These are phyloP conservation scores for Trichoderma asperelloides DNA, from an alignment of 495 filamentous ascomycete species.

Conservation along the genomic window DNA sequence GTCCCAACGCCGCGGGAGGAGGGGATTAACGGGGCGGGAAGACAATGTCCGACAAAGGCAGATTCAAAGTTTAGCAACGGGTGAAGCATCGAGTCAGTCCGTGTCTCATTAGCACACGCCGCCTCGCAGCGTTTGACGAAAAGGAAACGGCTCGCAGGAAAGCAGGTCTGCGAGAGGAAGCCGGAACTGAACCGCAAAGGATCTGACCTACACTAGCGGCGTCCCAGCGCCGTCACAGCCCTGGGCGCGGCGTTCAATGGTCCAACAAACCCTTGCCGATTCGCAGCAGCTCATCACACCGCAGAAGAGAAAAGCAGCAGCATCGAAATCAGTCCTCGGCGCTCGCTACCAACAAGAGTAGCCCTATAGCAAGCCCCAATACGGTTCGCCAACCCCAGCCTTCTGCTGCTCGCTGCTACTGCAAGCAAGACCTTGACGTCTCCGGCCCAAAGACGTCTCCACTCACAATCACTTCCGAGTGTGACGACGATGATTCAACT, in stretches of 20 bases:
- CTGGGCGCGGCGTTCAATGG: background rate
- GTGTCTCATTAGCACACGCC: background rate
- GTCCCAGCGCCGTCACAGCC: background rate
- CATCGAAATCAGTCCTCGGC: too few relatives aligned
- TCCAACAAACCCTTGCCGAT: conserved; percentile 6
- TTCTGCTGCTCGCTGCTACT: too few relatives aligned
- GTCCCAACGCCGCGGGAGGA: too few relatives aligned
- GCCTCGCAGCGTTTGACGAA: background rate
- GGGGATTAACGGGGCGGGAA: too few relatives aligned
- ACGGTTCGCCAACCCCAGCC: too few relatives aligned
- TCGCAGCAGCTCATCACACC: background rate
- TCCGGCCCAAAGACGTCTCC: background rate
- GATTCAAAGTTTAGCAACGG: background rate
- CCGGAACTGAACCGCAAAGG: background rate
- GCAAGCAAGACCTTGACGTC: too few relatives aligned
- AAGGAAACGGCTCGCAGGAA: background rate
- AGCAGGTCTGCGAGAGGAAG: background rate
- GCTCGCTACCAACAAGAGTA: too few relatives aligned
- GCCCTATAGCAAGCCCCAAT: too few relatives aligned
- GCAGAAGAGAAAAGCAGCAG: background rate
- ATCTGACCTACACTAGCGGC: background rate
- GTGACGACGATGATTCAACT: background rate
- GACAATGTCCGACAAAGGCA: background rate
- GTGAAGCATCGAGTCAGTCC: background rate
- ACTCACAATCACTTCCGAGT: background rate